These are phyloP conservation scores for Postia placenta DNA, from an alignment of 768 basidiomycete species.

Conservation along the genomic window DNA sequence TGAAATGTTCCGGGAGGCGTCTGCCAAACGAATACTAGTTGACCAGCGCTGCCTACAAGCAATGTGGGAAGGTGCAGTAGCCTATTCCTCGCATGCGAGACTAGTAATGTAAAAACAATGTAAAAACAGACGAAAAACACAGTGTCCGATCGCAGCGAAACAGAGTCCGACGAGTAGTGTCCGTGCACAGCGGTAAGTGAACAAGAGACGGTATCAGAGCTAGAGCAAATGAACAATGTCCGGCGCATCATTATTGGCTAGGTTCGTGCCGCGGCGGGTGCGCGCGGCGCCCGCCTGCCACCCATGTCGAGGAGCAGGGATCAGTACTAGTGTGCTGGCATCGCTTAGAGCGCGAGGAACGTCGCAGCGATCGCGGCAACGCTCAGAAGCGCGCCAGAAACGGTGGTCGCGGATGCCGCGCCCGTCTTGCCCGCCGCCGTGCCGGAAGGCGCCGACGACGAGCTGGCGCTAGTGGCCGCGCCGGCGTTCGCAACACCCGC, in stretches of 20 bases:
- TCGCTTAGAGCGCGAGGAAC: constrained; percentile 24
- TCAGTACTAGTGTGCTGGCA: too few relatives aligned
- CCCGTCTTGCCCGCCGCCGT: constrained; percentile 30
- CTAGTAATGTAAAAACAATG: constrained; percentile 13
- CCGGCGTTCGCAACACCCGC: too few relatives aligned
- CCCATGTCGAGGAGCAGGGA: too few relatives aligned
- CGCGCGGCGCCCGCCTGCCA: too few relatives aligned
- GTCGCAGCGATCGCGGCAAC: constrained; percentile 44
- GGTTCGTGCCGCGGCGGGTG: too few relatives aligned
- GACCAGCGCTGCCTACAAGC: constrained; percentile 20
- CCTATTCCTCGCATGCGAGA: constrained; percentile 29
- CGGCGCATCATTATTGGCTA: too few relatives aligned
- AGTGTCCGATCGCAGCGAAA: constrained; percentile 10
- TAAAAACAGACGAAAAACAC: constrained; percentile 5
- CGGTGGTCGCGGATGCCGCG: constrained; percentile 40
- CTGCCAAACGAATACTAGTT: constrained; percentile 22
- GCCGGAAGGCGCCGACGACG: constrained; percentile 11
- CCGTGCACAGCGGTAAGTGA: constrained; percentile 9
- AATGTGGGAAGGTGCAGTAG: constrained; percentile 11
- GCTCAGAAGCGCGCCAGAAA: constrained; percentile 44
- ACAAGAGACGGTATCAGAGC: constrained; percentile 4
- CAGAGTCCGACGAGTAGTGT: constrained; percentile 2
- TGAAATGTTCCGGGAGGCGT: constrained; percentile 6
- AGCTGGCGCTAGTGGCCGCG: constrained; percentile 19
- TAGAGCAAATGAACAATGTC: not conserved